A percentile compares a stretch with the other conserved stretches of the same genome.
phyloP scores from a whole-genome alignment of 805 yeast species.

The Metschnikowia reukaufii region DNA sequence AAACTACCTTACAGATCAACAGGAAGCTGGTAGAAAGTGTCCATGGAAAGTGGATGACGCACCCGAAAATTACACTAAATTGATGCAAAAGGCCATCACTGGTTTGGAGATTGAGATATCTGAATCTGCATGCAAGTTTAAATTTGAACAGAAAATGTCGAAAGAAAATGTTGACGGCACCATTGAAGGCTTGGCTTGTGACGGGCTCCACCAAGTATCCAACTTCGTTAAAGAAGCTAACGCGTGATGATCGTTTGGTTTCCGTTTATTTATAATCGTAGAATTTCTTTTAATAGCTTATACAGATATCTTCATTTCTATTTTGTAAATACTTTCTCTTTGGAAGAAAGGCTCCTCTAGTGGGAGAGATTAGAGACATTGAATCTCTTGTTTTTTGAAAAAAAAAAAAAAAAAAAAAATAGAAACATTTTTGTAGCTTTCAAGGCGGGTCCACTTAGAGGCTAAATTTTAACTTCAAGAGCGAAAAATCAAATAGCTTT shows the following conservation, averaged over 20 bases:
- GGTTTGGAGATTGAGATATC: conserved; percentile 56
- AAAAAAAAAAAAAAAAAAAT: too few relatives aligned
- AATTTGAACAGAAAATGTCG: conserved; percentile 53
- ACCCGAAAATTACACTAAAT: conserved; percentile 46
- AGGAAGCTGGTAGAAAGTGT: conserved; percentile 42
- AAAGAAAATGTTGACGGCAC: conserved; percentile 52
- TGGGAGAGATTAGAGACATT: too few relatives aligned
- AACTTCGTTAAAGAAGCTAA: conserved; percentile 22
- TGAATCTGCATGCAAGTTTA: conserved; percentile 51
- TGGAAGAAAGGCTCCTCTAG: too few relatives aligned
- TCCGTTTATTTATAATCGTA: background rate
- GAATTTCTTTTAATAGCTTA: too few relatives aligned
- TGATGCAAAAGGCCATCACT: conserved; percentile 49
- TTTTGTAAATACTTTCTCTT: too few relatives aligned
- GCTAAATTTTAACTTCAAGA: too few relatives aligned
- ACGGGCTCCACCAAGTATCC: conserved; percentile 31
- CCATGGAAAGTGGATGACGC: conserved; percentile 62
- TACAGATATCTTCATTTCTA: too few relatives aligned
- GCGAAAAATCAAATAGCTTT: too few relatives aligned
- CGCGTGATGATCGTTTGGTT: conserved; percentile 5
- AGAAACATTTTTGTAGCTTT: too few relatives aligned
- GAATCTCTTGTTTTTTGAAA: too few relatives aligned
- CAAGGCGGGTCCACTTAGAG: too few relatives aligned
- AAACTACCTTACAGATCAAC: conserved; percentile 43
- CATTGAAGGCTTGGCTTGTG: conserved; percentile 44